phyloP scores from a whole-genome alignment of 2,329 filamentous ascomycete genomes.

The Cytospora piceae region DNA sequence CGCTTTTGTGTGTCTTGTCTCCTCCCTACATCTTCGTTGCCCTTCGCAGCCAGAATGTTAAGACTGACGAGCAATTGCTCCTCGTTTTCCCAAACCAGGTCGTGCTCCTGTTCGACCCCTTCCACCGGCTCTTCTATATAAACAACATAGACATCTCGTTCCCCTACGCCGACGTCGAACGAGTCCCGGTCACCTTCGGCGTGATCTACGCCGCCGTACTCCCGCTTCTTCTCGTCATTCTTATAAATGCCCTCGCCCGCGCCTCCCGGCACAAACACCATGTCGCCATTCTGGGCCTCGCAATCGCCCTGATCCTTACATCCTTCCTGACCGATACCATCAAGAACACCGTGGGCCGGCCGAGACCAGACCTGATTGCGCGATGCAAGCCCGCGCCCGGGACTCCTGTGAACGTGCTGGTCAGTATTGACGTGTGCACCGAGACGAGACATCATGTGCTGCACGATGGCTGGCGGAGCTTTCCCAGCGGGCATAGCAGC shows the following conservation, averaged over 20 bases:
- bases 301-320: conserved; percentile 76
- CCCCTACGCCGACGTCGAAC: conserved; percentile 81
- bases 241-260: conserved; percentile 65
- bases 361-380: conserved; percentile 65
- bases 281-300: conserved; percentile 79
- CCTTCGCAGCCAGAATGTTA: conserved; percentile 31
- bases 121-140: conserved; percentile 92
- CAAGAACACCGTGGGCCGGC: conserved; percentile 85
- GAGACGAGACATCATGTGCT: conserved; percentile 69
- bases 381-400: conserved; percentile 72
- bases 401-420: conserved; percentile 55
- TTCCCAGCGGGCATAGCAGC: conserved; percentile 79
- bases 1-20: conserved; percentile 54
- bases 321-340: conserved; percentile 86
- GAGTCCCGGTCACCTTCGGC: conserved; percentile 79
- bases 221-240: conserved; percentile 68
- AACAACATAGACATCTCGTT: conserved; percentile 84
- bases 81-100: conserved; percentile 50
- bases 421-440: conserved; percentile 73
- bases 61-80: background rate
- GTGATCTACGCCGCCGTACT: conserved; percentile 77
- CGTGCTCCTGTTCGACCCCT: conserved; percentile 74
- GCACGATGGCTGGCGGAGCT: conserved; percentile 83
- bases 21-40: conserved; percentile 25
- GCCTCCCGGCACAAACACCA: conserved; percentile 79